Percentiles rank a stretch among this genome's conserved stretches.
Evolutionary conservation across 169 alveolate genomes (phyloP).

Genomic region (Toxoplasma gondii): DNA sequence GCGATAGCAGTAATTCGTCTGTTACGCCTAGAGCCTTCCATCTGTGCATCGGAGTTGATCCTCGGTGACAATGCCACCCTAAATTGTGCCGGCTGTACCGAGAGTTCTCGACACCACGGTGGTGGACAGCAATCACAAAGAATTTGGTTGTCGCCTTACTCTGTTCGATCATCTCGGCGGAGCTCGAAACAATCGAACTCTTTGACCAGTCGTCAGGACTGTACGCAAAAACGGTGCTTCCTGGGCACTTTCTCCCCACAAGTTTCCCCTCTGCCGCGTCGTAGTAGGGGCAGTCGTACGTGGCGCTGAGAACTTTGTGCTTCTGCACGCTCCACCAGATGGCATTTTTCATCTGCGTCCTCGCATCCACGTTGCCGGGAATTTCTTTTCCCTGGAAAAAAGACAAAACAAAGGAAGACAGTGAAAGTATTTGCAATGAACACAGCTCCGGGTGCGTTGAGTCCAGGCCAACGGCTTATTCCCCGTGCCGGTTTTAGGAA

Average conservation of each 20-base stretch:
- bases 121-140: too few species aligned
- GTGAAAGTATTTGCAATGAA: too few species aligned
- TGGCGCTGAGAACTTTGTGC: background rate
- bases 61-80: too few species aligned
- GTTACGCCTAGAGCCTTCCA: too few species aligned
- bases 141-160: background rate
- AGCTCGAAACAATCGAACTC: background rate
- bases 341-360: background rate
- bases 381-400: background rate
- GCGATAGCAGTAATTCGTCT: too few species aligned
- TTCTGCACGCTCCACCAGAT: constrained; percentile 47
- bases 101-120: too few species aligned
- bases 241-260: background rate
- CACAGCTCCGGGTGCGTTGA: too few species aligned
- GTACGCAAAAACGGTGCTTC: constrained; percentile 22
- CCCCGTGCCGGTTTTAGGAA: too few species aligned
- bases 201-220: background rate
- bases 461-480: too few species aligned
- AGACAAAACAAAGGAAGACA: background rate
- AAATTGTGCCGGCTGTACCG: too few species aligned
- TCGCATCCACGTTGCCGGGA: background rate
- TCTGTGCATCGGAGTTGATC: too few species aligned
- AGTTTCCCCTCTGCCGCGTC: background rate
- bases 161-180: background rate
- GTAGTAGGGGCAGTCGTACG: background rate